These are phyloP conservation scores for Crithidia acanthocephali DNA, from an alignment of 208 protist genomes.

Conservation along the genomic window DNA sequence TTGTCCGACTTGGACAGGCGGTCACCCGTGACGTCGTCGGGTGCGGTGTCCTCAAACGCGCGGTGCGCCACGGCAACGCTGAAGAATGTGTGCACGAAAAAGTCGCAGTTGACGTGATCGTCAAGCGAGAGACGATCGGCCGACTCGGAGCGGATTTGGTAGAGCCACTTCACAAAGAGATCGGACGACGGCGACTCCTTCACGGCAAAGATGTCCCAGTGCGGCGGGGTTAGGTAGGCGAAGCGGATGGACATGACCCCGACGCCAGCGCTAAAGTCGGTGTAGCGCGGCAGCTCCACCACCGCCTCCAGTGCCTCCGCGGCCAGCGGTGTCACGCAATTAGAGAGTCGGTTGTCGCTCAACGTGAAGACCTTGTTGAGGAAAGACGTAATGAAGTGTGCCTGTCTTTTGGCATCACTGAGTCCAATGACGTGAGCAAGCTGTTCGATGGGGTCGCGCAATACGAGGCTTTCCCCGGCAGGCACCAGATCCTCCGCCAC, in stretches of 20 bases:
- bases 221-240: constrained; percentile 9
- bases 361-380: constrained; percentile 20
- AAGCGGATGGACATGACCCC: constrained; percentile 23
- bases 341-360: constrained; percentile 6
- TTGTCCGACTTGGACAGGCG: constrained; percentile 1
- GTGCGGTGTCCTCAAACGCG: constrained; percentile 23
- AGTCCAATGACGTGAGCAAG: constrained; percentile 18
- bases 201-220: constrained; percentile 15
- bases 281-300: constrained; percentile 26
- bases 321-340: constrained; percentile 12
- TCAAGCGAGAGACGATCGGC: constrained; percentile 14
- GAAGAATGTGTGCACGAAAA: constrained; percentile 28
- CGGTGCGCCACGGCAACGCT: constrained; percentile 26
- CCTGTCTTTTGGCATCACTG: constrained; percentile 5
- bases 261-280: constrained; percentile 22
- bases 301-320: constrained; percentile 23
- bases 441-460: constrained; percentile 22
- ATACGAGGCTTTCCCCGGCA: constrained; percentile 1
- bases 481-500: constrained; percentile 14
- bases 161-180: constrained; percentile 19
- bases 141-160: constrained; percentile 27
- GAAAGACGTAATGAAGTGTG: constrained; percentile 16
- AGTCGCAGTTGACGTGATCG: constrained; percentile 24
- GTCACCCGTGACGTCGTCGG: constrained; percentile 4
- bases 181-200: constrained; percentile 7